Base-by-base conservation (phyloP, 768 basidiomycete species). In the Mycena metata region DNA sequence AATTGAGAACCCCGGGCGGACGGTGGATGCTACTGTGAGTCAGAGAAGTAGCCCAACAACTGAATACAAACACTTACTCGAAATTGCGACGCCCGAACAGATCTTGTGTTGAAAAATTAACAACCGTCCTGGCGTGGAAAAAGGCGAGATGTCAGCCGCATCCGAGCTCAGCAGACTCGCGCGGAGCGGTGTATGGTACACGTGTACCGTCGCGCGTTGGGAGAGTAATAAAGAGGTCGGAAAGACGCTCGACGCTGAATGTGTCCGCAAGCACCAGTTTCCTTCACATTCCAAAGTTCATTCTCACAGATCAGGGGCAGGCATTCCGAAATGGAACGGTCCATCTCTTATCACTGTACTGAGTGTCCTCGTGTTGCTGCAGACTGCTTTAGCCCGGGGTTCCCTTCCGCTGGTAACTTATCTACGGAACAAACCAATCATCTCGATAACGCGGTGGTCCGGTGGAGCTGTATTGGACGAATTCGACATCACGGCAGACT, bases 121-220 rank as follows among this genome's bases (percentile, higher is more conserved):
- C n/a, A n/a, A n/a, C n/a, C n/a, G 83, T 85, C 35, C 88, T 85
- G 4, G 87, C 86, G 63, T 92, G 90, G 79, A 94, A 94, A 82
- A 93, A 93, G 15, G 83, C 89, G 24, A 94, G 84, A 71, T 92
- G 90, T 72, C 92, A 90, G 7, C 91, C 92, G 66, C 85, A 87
- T 9, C 81, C 83, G 30, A 93, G 79, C 2, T 84, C 79, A 2
- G 80, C 69, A 7, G 84, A 82, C 2, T 72, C 70, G 52, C 75
- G 69, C 51, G 89, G 90, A n/a, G 79, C 78, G 19, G 74, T 66
- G 70, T 81, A 87, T n/a, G 79, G 80, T 30, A 74, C 78, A 0
- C 80, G 80, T 7, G 84, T 83, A 13, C 90, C 89, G 71, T 91
- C 90, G 71, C 91, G 88, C 7, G 91, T 91, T 5, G 91, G 90